These are phyloP conservation scores for Pseudogymnoascus sp. DNA, from an alignment of 2,329 filamentous ascomycete genomes.

Conservation along the genomic window DNA sequence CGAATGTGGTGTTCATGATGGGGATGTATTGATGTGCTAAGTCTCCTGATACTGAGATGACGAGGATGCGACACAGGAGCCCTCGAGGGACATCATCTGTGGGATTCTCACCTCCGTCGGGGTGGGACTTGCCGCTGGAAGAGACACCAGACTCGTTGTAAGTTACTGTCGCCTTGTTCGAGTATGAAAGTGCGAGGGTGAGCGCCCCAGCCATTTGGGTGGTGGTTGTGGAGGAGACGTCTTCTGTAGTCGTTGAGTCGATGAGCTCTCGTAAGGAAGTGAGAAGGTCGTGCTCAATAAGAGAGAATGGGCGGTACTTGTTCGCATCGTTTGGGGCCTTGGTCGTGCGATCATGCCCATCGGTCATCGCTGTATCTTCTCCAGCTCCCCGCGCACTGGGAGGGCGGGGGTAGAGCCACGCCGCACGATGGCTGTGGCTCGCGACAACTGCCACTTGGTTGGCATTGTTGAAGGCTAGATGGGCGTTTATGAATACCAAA, in stretches of 20 bases:
- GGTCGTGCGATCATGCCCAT: conserved; percentile 28
- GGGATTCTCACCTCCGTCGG: conserved; percentile 17
- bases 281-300: conserved; percentile 75
- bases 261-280: conserved; percentile 67
- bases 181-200: conserved; percentile 80
- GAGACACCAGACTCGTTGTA: conserved; percentile 31
- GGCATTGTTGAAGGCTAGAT: conserved; percentile 85
- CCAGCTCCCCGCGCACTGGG: conserved; percentile 25
- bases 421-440: conserved; percentile 74
- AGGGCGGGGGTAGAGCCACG: conserved; percentile 74
- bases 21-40: conserved; percentile 88
- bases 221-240: conserved; percentile 61
- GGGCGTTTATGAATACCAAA: conserved; percentile 93
- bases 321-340: conserved; percentile 46
- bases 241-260: conserved; percentile 51
- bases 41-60: conserved; percentile 80
- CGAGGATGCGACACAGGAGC: conserved; percentile 74
- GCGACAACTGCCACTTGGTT: conserved; percentile 91
- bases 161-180: conserved; percentile 54
- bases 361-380: conserved; percentile 51
- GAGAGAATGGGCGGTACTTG: conserved; percentile 87
- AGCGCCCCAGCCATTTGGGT: conserved; percentile 87
- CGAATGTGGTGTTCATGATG: conserved; percentile 98
- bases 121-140: conserved; percentile 17
- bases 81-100: conserved; percentile 33